phyloP scores from a whole-genome alignment of 2,329 filamentous ascomycete genomes.

The Scolecobasidium constrictum region DNA sequence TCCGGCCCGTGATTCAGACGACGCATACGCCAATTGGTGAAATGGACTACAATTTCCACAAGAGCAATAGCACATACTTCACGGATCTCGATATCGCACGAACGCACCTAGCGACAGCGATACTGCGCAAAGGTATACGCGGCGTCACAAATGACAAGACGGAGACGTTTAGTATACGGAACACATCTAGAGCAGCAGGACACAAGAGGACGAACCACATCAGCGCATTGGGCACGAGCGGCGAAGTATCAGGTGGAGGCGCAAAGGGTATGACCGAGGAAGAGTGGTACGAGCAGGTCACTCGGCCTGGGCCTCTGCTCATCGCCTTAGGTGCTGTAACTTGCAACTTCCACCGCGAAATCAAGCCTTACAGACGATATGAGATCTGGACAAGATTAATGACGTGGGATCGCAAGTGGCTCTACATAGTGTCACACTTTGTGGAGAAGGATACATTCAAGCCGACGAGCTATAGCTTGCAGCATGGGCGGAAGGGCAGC shows the following conservation, averaged over 20 bases:
- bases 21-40: slow-evolving; percentile 62
- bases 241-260: neutral
- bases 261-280: slow-evolving; percentile 10
- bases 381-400: slow-evolving; percentile 38
- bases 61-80: slow-evolving; percentile 79
- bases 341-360: slow-evolving; percentile 37
- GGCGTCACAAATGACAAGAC: slow-evolving; percentile 13
- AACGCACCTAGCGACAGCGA: slow-evolving; percentile 60
- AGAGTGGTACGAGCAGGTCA: slow-evolving; percentile 3
- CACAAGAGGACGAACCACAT: slow-evolving; percentile 5
- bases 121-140: slow-evolving; percentile 34
- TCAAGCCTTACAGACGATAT: slow-evolving; percentile 32
- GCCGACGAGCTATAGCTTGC: slow-evolving; percentile 25
- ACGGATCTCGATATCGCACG: slow-evolving; percentile 75
- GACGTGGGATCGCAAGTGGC: slow-evolving; percentile 40
- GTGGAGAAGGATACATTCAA: slow-evolving; percentile 28
- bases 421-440: slow-evolving; percentile 37
- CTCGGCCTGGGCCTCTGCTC: slow-evolving; percentile 15
- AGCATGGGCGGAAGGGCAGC: slow-evolving; percentile 31
- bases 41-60: slow-evolving; percentile 80
- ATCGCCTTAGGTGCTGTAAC: slow-evolving; percentile 37
- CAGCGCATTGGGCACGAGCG: neutral
- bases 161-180: slow-evolving; percentile 15
- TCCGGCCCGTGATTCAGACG: slow-evolving; percentile 57
- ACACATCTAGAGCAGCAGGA: slow-evolving; percentile 14